Percentiles rank a stretch among this genome's conserved stretches.
Evolutionary conservation across 2,329 filamentous ascomycete species (phyloP).

Genomic region (Cylindrodendrum hubeiense): DNA sequence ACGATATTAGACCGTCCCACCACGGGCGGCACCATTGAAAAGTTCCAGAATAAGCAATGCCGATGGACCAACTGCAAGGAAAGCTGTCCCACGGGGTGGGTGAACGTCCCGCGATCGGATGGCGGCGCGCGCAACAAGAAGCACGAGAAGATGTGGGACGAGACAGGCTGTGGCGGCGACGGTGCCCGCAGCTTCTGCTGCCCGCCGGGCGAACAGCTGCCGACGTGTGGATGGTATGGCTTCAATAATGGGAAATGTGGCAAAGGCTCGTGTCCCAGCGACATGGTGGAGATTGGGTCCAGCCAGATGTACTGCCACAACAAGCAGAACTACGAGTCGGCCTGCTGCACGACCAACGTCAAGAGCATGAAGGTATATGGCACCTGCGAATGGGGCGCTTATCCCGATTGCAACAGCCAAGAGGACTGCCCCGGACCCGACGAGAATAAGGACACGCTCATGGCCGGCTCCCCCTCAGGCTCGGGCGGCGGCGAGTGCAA

Average conservation of each 20-base stretch:
- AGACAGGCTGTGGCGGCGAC: constrained; percentile 20
- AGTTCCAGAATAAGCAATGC: constrained; percentile 19
- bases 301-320: constrained; percentile 23
- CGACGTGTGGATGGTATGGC: constrained; percentile 20
- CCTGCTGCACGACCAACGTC: constrained; percentile 20
- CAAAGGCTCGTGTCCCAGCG: constrained; percentile 3
- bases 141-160: constrained; percentile 23
- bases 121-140: constrained; percentile 1
- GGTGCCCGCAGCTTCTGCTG: constrained; percentile 23
- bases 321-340: constrained; percentile 10
- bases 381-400: constrained; percentile 19
- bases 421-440: constrained; percentile 7
- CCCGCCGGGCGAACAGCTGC: constrained; percentile 10
- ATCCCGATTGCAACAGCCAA: constrained; percentile 18
- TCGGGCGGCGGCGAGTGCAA: constrained; percentile 12
- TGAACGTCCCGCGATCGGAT: constrained; percentile 12
- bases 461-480: constrained; percentile 4
- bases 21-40: not conserved
- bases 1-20: not conserved
- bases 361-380: constrained; percentile 24
- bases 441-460: no score
- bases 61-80: constrained; percentile 28
- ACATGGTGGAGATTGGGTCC: constrained; percentile 18
- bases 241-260: constrained; percentile 14
- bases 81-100: constrained; percentile 21